phyloP scores from a whole-genome alignment of 2,329 filamentous ascomycete genomes.

The Biscogniauxia sp. region DNA sequence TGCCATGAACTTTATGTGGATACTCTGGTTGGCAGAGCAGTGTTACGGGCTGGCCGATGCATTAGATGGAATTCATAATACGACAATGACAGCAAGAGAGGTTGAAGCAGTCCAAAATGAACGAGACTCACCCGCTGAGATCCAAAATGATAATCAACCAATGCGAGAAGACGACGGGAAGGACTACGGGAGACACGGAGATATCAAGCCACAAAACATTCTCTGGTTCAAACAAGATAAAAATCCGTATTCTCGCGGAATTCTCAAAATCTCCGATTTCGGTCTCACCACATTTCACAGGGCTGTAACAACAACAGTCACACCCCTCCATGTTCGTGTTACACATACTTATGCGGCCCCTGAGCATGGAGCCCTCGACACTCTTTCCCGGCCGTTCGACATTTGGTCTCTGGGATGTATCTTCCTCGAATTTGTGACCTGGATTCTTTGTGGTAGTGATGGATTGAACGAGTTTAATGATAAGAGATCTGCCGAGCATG shows the following conservation, averaged over 20 bases:
- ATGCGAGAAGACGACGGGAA: not conserved
- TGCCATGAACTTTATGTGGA: not conserved
- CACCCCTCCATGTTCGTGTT: not conserved
- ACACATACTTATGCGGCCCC: not conserved
- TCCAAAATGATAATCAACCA: not conserved
- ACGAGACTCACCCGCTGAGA: not conserved
- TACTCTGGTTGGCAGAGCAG: not conserved
- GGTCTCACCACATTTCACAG: not conserved
- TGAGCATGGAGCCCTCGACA: not conserved
- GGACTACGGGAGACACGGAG: not conserved
- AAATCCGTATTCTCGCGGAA: not conserved
- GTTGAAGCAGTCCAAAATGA: not conserved
- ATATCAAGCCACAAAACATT: not conserved
- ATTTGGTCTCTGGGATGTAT: not conserved
- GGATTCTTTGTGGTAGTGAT: not conserved
- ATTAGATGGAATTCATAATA: not conserved
- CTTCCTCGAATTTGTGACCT: not conserved
- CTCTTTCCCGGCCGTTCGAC: not conserved
- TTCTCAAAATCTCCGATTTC: not conserved
- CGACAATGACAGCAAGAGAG: not conserved
- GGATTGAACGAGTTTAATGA: not conserved
- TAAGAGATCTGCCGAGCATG: not conserved
- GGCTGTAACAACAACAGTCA: not conserved
- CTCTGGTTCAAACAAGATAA: not conserved
- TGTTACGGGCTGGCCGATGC: not conserved